Conservation (phyloP, 2,329 filamentous ascomycete species). For the Trichophyton simii region DNA sequence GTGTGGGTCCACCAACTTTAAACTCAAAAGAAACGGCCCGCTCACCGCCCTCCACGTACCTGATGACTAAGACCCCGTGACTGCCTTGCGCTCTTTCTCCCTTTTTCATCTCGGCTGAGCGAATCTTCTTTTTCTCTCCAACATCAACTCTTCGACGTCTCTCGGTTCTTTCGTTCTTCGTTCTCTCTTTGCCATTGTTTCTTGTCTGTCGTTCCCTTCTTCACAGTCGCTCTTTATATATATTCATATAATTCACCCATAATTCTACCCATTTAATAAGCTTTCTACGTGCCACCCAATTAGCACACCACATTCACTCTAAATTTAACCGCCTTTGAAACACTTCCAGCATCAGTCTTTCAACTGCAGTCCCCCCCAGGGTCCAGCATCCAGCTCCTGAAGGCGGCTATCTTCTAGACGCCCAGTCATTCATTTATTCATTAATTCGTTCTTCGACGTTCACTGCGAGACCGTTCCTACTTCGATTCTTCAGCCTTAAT, state of each 20-base stretch:
- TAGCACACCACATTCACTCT: background rate
- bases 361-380: background rate
- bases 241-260: background rate
- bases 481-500: conserved; percentile 4
- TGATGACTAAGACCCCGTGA: conserved; percentile 3
- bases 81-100: background rate
- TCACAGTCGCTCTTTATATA: conserved; percentile 4
- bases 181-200: background rate
- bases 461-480: background rate
- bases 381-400: background rate
- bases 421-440: background rate
- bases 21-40: background rate
- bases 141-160: background rate
- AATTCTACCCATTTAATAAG: conserved; percentile 4
- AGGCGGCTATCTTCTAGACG: background rate
- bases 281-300: background rate
- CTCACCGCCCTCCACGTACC: conserved; percentile 1
- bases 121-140: background rate
- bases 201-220: background rate
- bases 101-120: background rate
- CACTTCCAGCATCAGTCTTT: conserved; percentile 4
- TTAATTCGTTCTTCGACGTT: background rate
- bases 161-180: background rate
- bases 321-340: conserved; percentile 5
- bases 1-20: background rate